Evolutionary conservation across 2,329 filamentous ascomycete genomes (phyloP).

Genomic region (Botryotinia convoluta): DNA sequence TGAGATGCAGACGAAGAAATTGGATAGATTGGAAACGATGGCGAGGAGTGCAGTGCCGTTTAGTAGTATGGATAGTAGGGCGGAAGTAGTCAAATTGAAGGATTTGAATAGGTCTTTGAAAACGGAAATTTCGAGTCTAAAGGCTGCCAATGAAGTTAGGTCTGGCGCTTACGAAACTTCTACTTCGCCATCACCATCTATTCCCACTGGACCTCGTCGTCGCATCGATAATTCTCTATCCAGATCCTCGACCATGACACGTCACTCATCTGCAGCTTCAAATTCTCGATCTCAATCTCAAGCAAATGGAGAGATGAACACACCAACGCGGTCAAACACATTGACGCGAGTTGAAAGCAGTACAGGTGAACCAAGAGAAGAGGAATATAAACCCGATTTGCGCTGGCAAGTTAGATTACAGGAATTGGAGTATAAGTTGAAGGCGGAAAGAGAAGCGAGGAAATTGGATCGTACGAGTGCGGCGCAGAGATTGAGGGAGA

Average conservation of each 20-base stretch:
- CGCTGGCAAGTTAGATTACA: conserved; percentile 82
- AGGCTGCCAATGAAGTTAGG: conserved; percentile 49
- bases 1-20: conserved; percentile 74
- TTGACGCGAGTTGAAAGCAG: conserved; percentile 20
- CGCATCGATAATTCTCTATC: conserved; percentile 28
- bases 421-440: conserved; percentile 84
- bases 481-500: conserved; percentile 72
- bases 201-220: conserved; percentile 38
- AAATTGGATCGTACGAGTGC: conserved; percentile 82
- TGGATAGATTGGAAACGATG: conserved; percentile 81
- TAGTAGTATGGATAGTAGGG: conserved; percentile 29
- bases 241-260: conserved; percentile 46
- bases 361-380: conserved; percentile 27
- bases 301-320: neutral
- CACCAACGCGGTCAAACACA: neutral
- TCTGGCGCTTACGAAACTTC: conserved; percentile 40
- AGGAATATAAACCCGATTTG: conserved; percentile 54
- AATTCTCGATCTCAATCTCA: conserved; percentile 12
- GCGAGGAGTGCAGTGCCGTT: conserved; percentile 63
- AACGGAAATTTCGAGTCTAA: conserved; percentile 67
- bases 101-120: conserved; percentile 62
- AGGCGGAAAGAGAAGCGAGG: conserved; percentile 83
- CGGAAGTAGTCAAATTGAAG: conserved; percentile 59
- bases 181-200: conserved; percentile 38
- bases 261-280: conserved; percentile 53